These are phyloP conservation scores for Aureobasidium subglaciale DNA, from an alignment of 2,329 filamentous ascomycete genomes.

Conservation along the genomic window DNA sequence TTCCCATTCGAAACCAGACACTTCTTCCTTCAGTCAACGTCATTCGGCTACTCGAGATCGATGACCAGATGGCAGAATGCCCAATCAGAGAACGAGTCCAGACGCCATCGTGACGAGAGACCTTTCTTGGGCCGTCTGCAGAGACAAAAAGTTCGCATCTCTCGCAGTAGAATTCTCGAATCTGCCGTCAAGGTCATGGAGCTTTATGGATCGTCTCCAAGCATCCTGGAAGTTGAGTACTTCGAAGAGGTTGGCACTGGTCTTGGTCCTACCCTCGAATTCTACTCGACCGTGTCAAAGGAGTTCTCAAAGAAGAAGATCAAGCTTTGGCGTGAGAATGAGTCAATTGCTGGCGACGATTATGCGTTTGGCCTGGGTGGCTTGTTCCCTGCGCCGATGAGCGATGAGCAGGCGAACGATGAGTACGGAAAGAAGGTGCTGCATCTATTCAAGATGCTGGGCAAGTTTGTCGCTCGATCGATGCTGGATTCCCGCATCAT, in stretches of 20 bases:
- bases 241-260: slow-evolving; percentile 98
- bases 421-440: slow-evolving; percentile 83
- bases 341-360: slow-evolving; percentile 62
- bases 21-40: slow-evolving; percentile 93
- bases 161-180: slow-evolving; percentile 86
- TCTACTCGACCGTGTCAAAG: slow-evolving; percentile 94
- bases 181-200: slow-evolving; percentile 99
- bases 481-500: slow-evolving; percentile 99
- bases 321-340: slow-evolving; percentile 91
- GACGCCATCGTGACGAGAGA: slow-evolving; percentile 76
- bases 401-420: slow-evolving; percentile 62
- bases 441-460: slow-evolving; percentile 84
- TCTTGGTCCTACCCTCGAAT: slow-evolving; percentile 89
- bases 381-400: slow-evolving; percentile 87
- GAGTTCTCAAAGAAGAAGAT: slow-evolving; percentile 97
- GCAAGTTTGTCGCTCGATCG: slow-evolving; percentile 93
- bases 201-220: slow-evolving; percentile 91
- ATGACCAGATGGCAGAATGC: slow-evolving; percentile 97
- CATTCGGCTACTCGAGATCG: slow-evolving; percentile 93
- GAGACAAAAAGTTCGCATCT: slow-evolving; percentile 96
- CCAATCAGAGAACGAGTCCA: slow-evolving; percentile 70
- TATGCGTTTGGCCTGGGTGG: slow-evolving; percentile 80
- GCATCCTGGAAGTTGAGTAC: slow-evolving; percentile 93
- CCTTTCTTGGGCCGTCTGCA: slow-evolving; percentile 88
- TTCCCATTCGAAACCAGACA: slow-evolving; percentile 98